Evolutionary conservation across 768 basidiomycete species (phyloP), one percentile per base, ranked within the genome.

Genomic region (Amanita muscaria): DNA sequence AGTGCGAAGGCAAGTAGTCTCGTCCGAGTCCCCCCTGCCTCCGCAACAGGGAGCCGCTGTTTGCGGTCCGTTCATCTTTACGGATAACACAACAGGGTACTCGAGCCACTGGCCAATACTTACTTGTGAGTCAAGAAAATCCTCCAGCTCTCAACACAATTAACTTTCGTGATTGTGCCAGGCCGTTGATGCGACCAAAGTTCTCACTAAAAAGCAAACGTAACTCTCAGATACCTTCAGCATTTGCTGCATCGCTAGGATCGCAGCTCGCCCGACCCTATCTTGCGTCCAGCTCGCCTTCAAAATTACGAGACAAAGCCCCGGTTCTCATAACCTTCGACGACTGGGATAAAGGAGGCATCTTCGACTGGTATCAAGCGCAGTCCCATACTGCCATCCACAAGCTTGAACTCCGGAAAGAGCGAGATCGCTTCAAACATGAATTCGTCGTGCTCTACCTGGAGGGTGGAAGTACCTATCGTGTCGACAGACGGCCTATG

Each of bases 401-500:
- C 40, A 41, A 41, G 30, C 40, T 41, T n/a, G 40, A 42, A 21
- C 40, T 30, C 15, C 27, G 40, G 18, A 31, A 42, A n/a, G 29
- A 42, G 12, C 27, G 40, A 31, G 40, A 42, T 16, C 23, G n/a
- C 11, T 40, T 40, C 39, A 24, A 25, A 25, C 39, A 40, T 25
- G 39, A 40, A 15, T 40, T 41, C 14, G 27, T 41, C 16, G 9
- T 41, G 24, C 23, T 41, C 15, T 41, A 41, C 18, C 40, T 31
- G 3, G 40, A 41, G 10, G 16, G 21, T 27, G 15, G 33, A 31
- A 2, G 1, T 1, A 25, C 3, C 29, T 25, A 31, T 31, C 40
- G 29, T 12, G 19, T 42, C 18, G 40, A 42, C 7, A 23, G 40
- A n/a, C 4, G 40, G 16, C 40, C 40, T 4, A 4, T 42, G 29